Evolutionary conservation across 805 yeast species (phyloP), one percentile per base, ranked within the genome.

Genomic region (Kregervanrija pseudodelftensis): DNA sequence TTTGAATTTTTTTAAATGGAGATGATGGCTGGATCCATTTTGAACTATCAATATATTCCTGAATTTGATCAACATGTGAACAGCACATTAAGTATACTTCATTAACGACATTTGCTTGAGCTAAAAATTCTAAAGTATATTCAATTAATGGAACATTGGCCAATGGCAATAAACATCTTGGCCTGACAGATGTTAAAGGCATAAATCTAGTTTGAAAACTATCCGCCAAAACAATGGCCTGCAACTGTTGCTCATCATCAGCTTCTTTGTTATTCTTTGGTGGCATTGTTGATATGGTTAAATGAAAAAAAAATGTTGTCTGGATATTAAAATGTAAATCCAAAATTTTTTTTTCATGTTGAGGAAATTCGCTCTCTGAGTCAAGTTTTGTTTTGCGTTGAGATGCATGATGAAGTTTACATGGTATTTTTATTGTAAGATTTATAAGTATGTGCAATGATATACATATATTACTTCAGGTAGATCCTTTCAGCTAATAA

Each of bases 121-220:
- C 96, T 39, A 93, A 72, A 60, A 93, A 93, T 66, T 93, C 98
- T 43, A 93, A 69, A 3, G 99, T 93, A 63, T 93, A 93, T 62
- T 93, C 98, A 49, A 93, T 79, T 58, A 93, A 73, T 9, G 99
- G 99, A 14, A 87, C 87, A 59, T 90, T 91, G 30, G 95, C 96
- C 46, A 93, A 67, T 3, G 97, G 97, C 49, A 93, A 70, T 36
- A 93, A 70, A 67, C 99, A 93, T 61, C 99, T 75, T 35, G 99
- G 99, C 50, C 72, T 79, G 14, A 79, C 80, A 2, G 87, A 74
- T 1, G 97, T 86, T 52, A 93, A 70, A 8, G 99, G 99, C 85
- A 85, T 81, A 65, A 93, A 93, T 55, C 96, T 73, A 1, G 93
- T 83, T 63, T 90, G 86, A 56, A 86, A 93, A 15, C 96, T 86